A percentile compares a stretch with the other conserved stretches of the same genome.
Conservation (phyloP, 148 eudicot genomes). For the Dysphania ambrosioides region DNA sequence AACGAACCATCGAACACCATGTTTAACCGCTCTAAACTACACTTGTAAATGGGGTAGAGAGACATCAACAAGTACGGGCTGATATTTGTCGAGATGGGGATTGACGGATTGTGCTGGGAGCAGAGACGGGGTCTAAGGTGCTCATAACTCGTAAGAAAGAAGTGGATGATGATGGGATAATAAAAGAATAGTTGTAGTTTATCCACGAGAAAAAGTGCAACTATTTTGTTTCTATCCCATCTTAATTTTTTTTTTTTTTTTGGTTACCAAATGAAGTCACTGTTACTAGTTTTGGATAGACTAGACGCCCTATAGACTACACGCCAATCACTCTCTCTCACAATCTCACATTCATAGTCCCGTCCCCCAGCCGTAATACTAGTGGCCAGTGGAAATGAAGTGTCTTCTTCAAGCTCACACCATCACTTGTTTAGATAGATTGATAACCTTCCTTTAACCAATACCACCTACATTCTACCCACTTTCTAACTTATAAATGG, state of each 20-base stretch:
- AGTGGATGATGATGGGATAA: conserved; percentile 21
- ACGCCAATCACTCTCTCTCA: not conserved
- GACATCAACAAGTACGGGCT: not conserved
- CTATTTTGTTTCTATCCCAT: conserved; percentile 7
- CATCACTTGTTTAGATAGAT: conserved; percentile 15
- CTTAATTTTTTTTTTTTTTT: not conserved
- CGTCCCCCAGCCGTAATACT: no score
- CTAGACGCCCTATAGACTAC: not conserved
- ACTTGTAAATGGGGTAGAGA: no score
- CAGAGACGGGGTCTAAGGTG: conserved; percentile 19
- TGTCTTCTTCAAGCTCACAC: conserved; percentile 21
- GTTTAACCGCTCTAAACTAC: no score
- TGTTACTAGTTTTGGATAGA: conserved; percentile 7
- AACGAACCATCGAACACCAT: no score
- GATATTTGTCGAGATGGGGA: not conserved
- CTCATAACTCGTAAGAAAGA: conserved; percentile 8
- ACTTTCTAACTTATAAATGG: not conserved
- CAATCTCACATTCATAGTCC: conserved; percentile 5
- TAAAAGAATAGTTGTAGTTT: conserved; percentile 12
- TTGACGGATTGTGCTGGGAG: conserved; percentile 8
- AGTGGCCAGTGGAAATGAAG: conserved; percentile 27
- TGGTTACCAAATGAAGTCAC: not conserved
- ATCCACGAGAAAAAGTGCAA: conserved; percentile 22
- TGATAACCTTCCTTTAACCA: conserved; percentile 7
- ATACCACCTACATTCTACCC: conserved; percentile 17